These are phyloP conservation scores for Lignosus rhinocerotis DNA, from an alignment of 1,284 basidiomycete species.

Conservation along the genomic window DNA sequence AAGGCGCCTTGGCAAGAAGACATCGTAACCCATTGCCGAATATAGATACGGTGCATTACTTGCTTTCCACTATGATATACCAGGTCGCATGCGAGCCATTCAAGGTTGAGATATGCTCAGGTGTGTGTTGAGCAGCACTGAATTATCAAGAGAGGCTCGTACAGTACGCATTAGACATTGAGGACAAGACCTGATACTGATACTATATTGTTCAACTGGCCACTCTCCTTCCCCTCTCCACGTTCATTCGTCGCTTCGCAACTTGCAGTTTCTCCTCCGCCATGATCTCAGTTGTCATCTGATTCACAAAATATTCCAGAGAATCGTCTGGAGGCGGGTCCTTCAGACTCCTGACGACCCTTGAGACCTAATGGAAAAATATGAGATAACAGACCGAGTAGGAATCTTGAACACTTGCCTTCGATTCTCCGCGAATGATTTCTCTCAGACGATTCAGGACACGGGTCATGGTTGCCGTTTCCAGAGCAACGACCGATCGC, in stretches of 20 bases:
- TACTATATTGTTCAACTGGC: conserved; percentile 15
- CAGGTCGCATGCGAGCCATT: no score
- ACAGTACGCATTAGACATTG: background rate
- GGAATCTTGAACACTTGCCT: conserved; percentile 38
- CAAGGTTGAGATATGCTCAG: no score
- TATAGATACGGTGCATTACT: background rate
- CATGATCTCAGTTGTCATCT: conserved; percentile 56
- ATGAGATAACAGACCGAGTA: background rate
- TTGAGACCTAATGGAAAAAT: conserved; percentile 41
- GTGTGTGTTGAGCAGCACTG: no score
- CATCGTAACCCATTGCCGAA: background rate
- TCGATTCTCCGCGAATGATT: conserved; percentile 49
- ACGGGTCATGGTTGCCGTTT: conserved; percentile 50
- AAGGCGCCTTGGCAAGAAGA: background rate
- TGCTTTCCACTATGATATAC: no score
- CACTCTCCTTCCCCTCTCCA: conserved; percentile 28
- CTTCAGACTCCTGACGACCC: conserved; percentile 49
- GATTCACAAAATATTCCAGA: conserved; percentile 47
- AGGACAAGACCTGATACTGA: background rate
- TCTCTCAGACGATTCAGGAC: conserved; percentile 50
- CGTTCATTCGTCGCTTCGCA: conserved; percentile 39
- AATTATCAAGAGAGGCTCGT: no score
- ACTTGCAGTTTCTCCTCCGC: conserved; percentile 64
- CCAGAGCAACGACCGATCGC: conserved; percentile 52
- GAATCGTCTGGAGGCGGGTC: conserved; percentile 49